These are phyloP conservation scores for Poteriospumella lacustris DNA, from an alignment of 108 stramenopile genomes.

Conservation along the genomic window DNA sequence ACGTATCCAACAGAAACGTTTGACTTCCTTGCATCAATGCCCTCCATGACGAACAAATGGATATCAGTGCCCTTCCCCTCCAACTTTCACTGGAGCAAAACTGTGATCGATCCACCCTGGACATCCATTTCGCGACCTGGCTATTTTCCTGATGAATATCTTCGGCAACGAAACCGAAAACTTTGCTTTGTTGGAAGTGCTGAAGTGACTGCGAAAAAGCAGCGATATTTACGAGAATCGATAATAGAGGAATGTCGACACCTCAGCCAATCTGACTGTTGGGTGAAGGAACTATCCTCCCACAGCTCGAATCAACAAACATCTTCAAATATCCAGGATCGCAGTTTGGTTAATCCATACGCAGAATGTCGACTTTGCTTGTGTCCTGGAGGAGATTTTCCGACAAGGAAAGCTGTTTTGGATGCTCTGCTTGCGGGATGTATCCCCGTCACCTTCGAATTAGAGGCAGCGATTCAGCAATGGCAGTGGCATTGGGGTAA, in stretches of 20 bases:
- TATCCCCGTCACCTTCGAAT: slow-evolving; percentile 2
- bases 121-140: no score
- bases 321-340: not conserved
- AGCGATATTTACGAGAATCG: not conserved
- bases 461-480: not conserved
- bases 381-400: slow-evolving; percentile 15
- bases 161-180: no score
- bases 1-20: not conserved
- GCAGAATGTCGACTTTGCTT: not conserved
- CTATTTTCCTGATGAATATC: no score
- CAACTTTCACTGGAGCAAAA: not conserved
- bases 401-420: not conserved
- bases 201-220: not conserved
- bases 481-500: not conserved
- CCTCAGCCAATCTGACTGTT: not conserved
- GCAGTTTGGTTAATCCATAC: not conserved
- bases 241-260: not conserved
- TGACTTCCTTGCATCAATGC: not conserved
- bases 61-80: slow-evolving; percentile 1
- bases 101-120: no score
- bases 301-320: not conserved
- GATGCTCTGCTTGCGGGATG: not conserved
- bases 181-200: not conserved
- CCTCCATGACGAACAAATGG: not conserved
- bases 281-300: not conserved